phyloP scores from a whole-genome alignment of 73 alveolate genomes.

The Paramecium tetraurelia region DNA sequence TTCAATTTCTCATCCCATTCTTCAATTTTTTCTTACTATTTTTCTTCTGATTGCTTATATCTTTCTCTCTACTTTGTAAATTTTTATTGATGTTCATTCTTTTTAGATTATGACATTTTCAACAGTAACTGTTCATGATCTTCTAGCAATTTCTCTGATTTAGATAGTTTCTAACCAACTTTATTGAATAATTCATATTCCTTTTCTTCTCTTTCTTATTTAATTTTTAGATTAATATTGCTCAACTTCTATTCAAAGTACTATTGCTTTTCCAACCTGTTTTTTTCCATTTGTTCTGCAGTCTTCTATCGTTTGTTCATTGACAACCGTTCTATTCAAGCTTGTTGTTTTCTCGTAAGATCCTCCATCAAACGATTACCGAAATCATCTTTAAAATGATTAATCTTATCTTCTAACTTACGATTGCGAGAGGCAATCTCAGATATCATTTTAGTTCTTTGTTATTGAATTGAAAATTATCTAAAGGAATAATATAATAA shows the following conservation, averaged over 20 bases:
- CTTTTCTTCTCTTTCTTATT: background rate
- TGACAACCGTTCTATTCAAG: background rate
- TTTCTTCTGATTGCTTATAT: background rate
- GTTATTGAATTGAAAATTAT: background rate
- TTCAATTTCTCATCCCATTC: background rate
- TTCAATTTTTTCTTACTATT: background rate
- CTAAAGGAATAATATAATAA: background rate
- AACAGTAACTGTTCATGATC: background rate
- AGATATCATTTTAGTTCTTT: background rate
- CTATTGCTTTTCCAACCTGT: background rate
- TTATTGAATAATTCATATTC: background rate
- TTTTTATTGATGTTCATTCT: background rate
- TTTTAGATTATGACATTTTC: background rate
- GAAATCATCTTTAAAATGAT: conserved; percentile 9
- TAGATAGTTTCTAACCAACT: background rate
- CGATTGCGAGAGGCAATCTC: background rate
- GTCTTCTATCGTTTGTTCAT: background rate
- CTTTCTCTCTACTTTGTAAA: background rate
- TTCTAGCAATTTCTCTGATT: background rate
- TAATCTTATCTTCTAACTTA: background rate
- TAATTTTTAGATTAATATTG: background rate
- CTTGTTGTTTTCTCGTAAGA: background rate
- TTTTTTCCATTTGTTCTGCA: background rate
- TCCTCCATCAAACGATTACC: conserved; percentile 9
- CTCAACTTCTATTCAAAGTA: background rate